Base-by-base conservation (phyloP, 2,329 filamentous ascomycete species). In the Arthrobotrys iridis region DNA sequence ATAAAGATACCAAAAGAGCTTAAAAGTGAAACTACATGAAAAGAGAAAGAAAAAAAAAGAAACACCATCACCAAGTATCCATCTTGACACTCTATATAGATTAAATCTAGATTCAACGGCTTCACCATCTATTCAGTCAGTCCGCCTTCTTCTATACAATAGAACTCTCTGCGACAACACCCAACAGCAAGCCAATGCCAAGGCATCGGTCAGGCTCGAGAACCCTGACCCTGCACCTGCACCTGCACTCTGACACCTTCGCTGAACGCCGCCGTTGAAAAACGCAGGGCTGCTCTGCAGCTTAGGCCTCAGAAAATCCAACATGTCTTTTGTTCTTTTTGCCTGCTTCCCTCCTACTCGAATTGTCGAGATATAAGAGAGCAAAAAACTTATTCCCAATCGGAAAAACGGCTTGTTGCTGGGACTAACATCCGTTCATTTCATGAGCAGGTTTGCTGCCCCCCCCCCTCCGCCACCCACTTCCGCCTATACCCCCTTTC, bases 191-290 rank as follows among this genome's bases (percentile, higher is more conserved):
- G 4, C 35, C 10, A 40, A 6, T 15, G 46, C 46, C 46, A 52
- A 52, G 46, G 11, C 46, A 33, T 33, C 26, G 26, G 26, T 15
- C 46, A 15, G 26, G 11, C 33, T 52, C 46, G 46, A 52, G 46
- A 52, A 52, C 46, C 26, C 46, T 52, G 46, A 35, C 46, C 46
- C 13, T 48, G 46, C 46, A 52, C 11, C 46, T 28, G 26, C 46
- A 52, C 13, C 46, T 52, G 15, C 46, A 52, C 46, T 28, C 46
- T 52, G 46, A 33, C 46, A 52, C 13, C n/a, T 28, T 50, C 46
- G 22, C 45, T 30, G 24, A 48, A 40, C 35, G 35, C 24, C 45
- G 24, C 30, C 30, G 24, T 6, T 1, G 3, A 26, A 48, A 48
- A 48, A 11, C 11, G 4, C 35, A 40, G 35, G 35, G 35, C 35